Conservation (phyloP, 2,329 filamentous ascomycete species). For the Colletotrichum liaoningense region DNA sequence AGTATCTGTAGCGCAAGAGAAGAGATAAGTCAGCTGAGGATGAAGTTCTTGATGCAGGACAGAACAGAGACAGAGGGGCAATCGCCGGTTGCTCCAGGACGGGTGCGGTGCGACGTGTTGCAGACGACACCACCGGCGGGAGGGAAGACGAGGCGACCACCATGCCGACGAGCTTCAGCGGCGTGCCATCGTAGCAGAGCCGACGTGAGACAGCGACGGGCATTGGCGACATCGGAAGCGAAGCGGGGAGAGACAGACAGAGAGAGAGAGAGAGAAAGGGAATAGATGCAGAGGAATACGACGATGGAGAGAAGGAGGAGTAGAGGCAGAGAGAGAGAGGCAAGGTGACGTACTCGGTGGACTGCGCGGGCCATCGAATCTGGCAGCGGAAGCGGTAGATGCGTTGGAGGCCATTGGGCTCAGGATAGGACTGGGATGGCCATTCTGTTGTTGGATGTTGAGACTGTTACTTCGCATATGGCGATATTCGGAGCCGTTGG, state of each 20-base stretch:
- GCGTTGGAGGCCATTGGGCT: constrained; percentile 46
- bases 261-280: background rate
- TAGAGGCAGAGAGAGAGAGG: background rate
- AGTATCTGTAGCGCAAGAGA: constrained; percentile 72
- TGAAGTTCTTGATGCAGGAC: constrained; percentile 19
- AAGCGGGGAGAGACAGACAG: background rate
- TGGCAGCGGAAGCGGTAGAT: constrained; percentile 37
- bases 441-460: constrained; percentile 56
- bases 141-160: background rate
- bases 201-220: background rate
- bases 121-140: constrained; percentile 3
- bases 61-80: constrained; percentile 13
- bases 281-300: background rate
- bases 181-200: constrained; percentile 7
- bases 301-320: background rate
- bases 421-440: constrained; percentile 45
- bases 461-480: constrained; percentile 70
- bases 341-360: constrained; percentile 67
- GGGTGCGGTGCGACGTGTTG: constrained; percentile 33
- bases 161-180: background rate
- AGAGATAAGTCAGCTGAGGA: constrained; percentile 31
- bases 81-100: constrained; percentile 28
- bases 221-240: background rate
- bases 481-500: constrained; percentile 62
- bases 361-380: constrained; percentile 71